Evolutionary conservation across 306 rosid genomes (phyloP), one percentile per base, ranked within the genome.

Genomic region (Pueraria montana): DNA sequence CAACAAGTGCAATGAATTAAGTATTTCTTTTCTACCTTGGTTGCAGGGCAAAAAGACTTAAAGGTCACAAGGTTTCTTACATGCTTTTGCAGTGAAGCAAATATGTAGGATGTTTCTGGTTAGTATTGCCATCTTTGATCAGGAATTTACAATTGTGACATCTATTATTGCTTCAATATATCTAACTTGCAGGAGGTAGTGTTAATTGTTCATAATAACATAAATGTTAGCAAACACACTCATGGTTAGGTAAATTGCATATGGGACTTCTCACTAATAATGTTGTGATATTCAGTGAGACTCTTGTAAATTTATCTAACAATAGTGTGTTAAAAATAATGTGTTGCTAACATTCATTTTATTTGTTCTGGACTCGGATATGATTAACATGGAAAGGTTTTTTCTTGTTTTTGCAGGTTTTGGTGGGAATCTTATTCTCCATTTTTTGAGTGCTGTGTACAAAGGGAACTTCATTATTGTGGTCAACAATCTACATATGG

Each of bases 41-140:
- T 56, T 88, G 81, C 91, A 88, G 93, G 87, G 73, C 68, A 45
- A 83, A 75, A 49, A 59, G 53, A 64, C 16, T 24, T 0, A 80
- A 67, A 81, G 23, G 12, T 34, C 68, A 40, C 34, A 65, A 49
- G 49, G 59, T 56, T 69, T 4, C 67, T 40, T 7, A 34, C 21
- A 13, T 24, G 62, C 4, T 67, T 63, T 50, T 58, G 16, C 77
- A 69, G 36, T 13, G 73, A 62, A 36, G 72, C 68, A 27, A 64
- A 30, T 34, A 3, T 21, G 18, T 76, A 74, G n/a, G 21, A 20
- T 30, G 62, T 71, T 70, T 43, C 8, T 40, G 77, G 80, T 66
- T 24, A 46, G 26, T 61, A 7, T 43, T 64, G 10, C 27, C 21
- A 52, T 73, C 38, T 68, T 32, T 59, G 11, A 50, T 52, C 26